Percentiles rank a stretch among this genome's conserved stretches.
phyloP scores from a whole-genome alignment of 2,329 filamentous ascomycete genomes.

The Sclerotinia trifoliorum region DNA sequence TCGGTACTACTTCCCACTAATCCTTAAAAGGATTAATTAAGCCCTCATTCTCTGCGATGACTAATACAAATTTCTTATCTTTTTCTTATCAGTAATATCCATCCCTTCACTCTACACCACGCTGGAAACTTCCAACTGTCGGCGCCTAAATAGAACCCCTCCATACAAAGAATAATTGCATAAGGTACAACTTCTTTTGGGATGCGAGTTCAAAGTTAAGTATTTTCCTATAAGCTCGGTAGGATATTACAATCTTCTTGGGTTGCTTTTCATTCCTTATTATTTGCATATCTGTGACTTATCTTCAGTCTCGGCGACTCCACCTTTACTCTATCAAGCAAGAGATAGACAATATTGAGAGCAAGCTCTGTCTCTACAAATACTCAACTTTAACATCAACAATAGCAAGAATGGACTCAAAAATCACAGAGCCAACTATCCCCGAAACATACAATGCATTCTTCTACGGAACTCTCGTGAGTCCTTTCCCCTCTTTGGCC shows the following conservation, averaged over 20 bases:
- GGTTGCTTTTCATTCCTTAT: not conserved
- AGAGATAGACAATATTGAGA: not conserved
- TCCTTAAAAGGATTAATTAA: not conserved
- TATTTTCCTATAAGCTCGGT: not conserved
- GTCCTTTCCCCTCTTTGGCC: not conserved
- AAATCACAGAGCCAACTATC: constrained; percentile 25
- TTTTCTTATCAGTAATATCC: not conserved
- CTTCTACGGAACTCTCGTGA: constrained; percentile 31
- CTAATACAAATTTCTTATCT: constrained; percentile 15
- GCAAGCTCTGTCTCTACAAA: not conserved
- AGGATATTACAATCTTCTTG: not conserved
- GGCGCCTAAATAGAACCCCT: not conserved
- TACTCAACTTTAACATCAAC: not conserved
- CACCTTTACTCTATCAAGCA: not conserved
- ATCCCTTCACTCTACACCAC: not conserved
- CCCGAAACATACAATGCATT: constrained; percentile 28
- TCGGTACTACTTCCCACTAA: not conserved
- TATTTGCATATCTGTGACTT: not conserved
- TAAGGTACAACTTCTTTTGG: not conserved
- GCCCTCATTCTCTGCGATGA: not conserved
- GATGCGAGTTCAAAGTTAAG: not conserved
- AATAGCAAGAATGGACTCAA: not conserved
- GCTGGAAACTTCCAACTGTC: not conserved
- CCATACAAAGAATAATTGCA: constrained; percentile 9
- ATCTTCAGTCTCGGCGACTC: not conserved